A percentile compares a stretch with the other conserved stretches of the same genome.
phyloP scores from a whole-genome alignment of 2,329 filamentous ascomycete species.

The Alternaria tenuissima region DNA sequence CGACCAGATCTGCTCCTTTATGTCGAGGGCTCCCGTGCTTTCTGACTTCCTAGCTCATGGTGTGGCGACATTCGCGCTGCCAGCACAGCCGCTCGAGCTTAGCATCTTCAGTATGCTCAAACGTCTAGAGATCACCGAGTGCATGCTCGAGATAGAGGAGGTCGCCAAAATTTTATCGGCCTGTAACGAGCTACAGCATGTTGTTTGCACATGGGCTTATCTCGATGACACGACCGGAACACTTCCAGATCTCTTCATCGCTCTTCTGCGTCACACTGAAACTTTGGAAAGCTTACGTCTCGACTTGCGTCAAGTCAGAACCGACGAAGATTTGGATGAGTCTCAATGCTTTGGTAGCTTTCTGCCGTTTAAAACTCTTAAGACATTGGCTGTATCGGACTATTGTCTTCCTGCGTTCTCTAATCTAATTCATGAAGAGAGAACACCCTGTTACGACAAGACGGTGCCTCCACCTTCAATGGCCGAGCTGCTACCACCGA shows the following conservation, averaged over 20 bases:
- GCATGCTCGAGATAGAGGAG: conserved; percentile 18
- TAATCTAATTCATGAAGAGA: neutral
- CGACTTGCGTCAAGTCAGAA: conserved; percentile 21
- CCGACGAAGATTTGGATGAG: neutral
- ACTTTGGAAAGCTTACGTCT: conserved; percentile 29
- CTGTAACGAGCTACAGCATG: conserved; percentile 29
- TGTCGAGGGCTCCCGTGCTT: conserved; percentile 21
- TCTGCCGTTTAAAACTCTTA: conserved; percentile 15
- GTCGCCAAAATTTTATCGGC: conserved; percentile 14
- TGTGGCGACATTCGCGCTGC: neutral
- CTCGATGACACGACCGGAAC: neutral
- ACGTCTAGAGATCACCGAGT: conserved; percentile 32
- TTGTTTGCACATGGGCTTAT: conserved; percentile 33
- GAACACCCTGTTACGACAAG: fast-evolving
- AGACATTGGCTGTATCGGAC: conserved; percentile 23
- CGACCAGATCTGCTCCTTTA: conserved; percentile 11
- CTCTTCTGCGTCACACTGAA: conserved; percentile 18
- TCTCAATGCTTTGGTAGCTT: conserved; percentile 19
- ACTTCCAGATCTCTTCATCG: conserved; percentile 16
- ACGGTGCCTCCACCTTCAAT: neutral
- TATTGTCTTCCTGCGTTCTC: conserved; percentile 11
- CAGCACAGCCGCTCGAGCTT: neutral
- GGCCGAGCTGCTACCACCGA: conserved; percentile 19
- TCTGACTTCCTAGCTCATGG: conserved; percentile 26
- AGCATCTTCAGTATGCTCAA: conserved; percentile 19